Base-by-base conservation (phyloP, 306 rosid species). In the Gastrolobium bilobum region DNA sequence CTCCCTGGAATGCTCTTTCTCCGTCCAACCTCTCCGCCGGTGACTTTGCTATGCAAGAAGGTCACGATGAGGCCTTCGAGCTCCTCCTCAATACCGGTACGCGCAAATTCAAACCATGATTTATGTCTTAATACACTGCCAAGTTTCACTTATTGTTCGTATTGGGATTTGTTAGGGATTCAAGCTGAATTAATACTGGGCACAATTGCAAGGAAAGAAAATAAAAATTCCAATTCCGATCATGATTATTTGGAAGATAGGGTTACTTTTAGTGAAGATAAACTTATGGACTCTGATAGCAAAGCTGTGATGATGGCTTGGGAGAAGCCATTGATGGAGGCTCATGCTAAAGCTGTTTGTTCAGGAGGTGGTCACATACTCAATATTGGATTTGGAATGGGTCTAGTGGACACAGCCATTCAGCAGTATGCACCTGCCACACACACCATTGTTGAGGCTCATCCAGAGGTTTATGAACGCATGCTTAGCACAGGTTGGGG, bases 281-380 rank as follows among this genome's bases (percentile, higher is more conserved):
- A 93, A 83, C 76, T 95, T 77, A 89, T 91, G 97, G 99, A 93
- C 79, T 64, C 93, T 8, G 87, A 87, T 0, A 91, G 91, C 77
- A 93, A 93, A 87, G 98, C 98, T 37, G 92, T 95, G 59, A 91
- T 95, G 99, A 95, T 93, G 99, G 98, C 94, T 10, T 90, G 99
- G 97, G 99, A 95, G 89, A 93, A 89, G 64, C 99, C 98, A 4
- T 84, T 93, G 83, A 91, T 95, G 99, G 99, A 95, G 86, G 98
- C 98, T 48, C 99, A 93, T 82, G 96, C 98, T 5, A 93, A 93
- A 76, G 99, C 99, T 43, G 90, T 91, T 84, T 91, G 98, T 81
- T 90, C 93, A 3, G 96, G 89, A 3, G 97, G 96, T 71, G 96
- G 96, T 77, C 94, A 87, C 78, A 52, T 93, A 5, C 84, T 93